Conservation (phyloP, 805 yeast genomes). For the Kregervanrija fluxuum region DNA sequence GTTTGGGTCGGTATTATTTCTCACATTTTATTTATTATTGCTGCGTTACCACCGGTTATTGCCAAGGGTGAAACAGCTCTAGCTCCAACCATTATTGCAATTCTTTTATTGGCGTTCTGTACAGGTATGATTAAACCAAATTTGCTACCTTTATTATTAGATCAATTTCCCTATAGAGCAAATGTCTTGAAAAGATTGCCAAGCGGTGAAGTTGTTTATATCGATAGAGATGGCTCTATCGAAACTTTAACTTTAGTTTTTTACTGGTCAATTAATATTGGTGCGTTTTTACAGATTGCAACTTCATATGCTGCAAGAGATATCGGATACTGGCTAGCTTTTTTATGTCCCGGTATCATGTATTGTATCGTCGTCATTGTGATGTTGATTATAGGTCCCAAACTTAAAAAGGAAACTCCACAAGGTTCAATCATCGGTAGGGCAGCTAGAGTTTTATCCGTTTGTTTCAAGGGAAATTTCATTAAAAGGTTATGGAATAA, state of each 20-base stretch:
- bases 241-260: conserved; percentile 36
- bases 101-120: conserved; percentile 35
- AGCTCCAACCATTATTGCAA: conserved; percentile 35
- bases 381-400: conserved; percentile 29
- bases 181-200: conserved; percentile 53
- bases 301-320: conserved; percentile 44
- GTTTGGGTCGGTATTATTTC: conserved; percentile 39
- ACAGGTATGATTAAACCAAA: conserved; percentile 52
- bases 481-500: conserved; percentile 32
- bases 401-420: conserved; percentile 29
- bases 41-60: conserved; percentile 40
- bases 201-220: conserved; percentile 59
- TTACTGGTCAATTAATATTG: conserved; percentile 50
- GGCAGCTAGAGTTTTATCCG: conserved; percentile 33
- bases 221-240: conserved; percentile 38
- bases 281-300: conserved; percentile 46
- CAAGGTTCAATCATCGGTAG: conserved; percentile 42
- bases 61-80: conserved; percentile 30
- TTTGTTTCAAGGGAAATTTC: conserved; percentile 37
- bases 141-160: conserved; percentile 42
- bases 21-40: conserved; percentile 41
- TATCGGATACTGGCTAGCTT: conserved; percentile 50
- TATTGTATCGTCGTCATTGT: conserved; percentile 46
- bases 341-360: conserved; percentile 47
- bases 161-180: conserved; percentile 56